Evolutionary conservation across 1,139 yeast genomes (phyloP), one percentile per base, ranked within the genome.

Genomic region (Diutina scorzettiae): DNA sequence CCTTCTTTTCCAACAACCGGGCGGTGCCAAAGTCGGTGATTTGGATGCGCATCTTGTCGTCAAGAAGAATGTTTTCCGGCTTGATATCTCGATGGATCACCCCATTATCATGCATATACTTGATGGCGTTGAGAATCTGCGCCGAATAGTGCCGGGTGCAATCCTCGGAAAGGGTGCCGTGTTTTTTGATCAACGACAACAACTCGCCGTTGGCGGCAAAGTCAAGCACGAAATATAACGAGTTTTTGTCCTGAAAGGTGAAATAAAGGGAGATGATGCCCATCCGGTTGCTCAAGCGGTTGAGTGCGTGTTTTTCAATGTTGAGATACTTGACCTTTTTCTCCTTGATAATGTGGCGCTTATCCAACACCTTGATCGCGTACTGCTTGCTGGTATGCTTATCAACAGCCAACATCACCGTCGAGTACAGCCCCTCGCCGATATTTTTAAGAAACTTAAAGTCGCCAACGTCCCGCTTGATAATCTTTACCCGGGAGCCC

Each of bases 391-490:
- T 62, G n/a, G 83, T 78, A 46, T 78, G 78, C 39, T 78, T 70
- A 51, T 91, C 96, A 2, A 83, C 71, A 0, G 95, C 98, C 43
- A 83, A 78, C 42, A 82, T 83, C 5, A 91, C 97, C 5, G 95
- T 87, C 3, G 97, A 89, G 56, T 91, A 93, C 1, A 96, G 86
- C 1, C 99, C 99, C 57, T 87, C 96, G 8, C 99, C 99, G 36
- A 93, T 71, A 45, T 81, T 77, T 43, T 81, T 78, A 29, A 95
- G 91, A 54, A 91, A 87, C 48, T 78, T 78, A 60, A 89, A 93
- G 61, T 91, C 98, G 49, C 73, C 72, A 2, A 89, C 95, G 18
- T 81, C 71, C 53, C 85, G 69, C 53, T 75, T 75, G 25, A 69
- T 61, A 6, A 66, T 51, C 41, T 55, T 53, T 3, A 46, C 46